These are phyloP conservation scores for Avena eriantha DNA, from an alignment of 176 grass and related monocot genomes.

Conservation along the genomic window DNA sequence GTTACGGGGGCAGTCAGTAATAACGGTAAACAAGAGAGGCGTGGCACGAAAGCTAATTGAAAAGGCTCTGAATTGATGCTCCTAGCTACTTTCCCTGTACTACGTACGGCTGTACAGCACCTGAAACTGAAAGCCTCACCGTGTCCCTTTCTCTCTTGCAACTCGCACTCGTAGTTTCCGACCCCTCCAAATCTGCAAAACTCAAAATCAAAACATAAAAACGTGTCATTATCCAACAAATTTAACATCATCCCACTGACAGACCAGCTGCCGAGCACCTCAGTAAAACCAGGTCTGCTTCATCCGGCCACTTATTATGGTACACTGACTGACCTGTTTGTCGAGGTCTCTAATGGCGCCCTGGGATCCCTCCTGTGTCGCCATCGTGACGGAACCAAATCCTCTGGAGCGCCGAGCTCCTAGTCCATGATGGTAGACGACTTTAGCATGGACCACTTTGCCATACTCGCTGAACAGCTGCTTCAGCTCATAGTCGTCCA, in stretches of 20 bases:
- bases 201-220: background rate
- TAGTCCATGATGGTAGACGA: background rate
- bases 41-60: conserved; percentile 3
- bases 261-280: background rate
- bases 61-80: background rate
- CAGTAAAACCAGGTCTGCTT: background rate
- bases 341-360: background rate
- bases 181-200: background rate
- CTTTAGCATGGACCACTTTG: background rate
- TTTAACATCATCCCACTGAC: background rate
- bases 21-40: background rate
- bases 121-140: conserved; percentile 52
- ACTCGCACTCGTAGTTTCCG: background rate
- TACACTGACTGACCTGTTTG: conserved; percentile 2
- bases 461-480: background rate
- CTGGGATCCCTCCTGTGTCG: background rate
- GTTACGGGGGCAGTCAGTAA: background rate
- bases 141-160: background rate
- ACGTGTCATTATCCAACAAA: background rate
- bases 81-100: background rate
- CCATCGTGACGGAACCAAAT: background rate
- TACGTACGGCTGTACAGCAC: background rate
- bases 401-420: background rate
- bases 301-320: background rate
- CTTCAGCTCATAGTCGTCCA: background rate